Percentiles rank a stretch among this genome's conserved stretches.
phyloP scores from a whole-genome alignment of 108 stramenopile genomes.

The Cyclostephanos invisitatus region DNA sequence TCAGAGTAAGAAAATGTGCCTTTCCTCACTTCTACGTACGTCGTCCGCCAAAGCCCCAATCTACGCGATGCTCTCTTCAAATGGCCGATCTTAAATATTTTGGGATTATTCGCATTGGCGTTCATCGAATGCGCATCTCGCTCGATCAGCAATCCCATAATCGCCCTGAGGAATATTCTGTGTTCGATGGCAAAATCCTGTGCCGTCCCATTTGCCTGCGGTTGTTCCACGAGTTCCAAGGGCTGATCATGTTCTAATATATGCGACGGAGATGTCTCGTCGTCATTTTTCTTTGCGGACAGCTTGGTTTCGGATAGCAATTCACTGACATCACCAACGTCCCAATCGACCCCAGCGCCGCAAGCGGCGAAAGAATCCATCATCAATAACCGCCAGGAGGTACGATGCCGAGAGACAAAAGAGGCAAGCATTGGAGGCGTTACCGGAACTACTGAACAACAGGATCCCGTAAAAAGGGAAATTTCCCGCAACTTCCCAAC shows the following conservation, averaged over 20 bases:
- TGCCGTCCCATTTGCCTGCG: constrained; percentile 7
- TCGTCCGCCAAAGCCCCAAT: constrained; percentile 82
- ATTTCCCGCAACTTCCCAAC: no score
- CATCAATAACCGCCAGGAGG: no score
- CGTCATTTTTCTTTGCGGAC: background rate
- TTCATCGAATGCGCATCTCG: constrained; percentile 59
- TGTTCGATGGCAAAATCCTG: constrained; percentile 75
- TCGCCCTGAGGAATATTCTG: constrained; percentile 73
- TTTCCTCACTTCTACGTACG: constrained; percentile 74
- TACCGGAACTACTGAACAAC: no score
- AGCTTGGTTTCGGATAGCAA: constrained; percentile 8
- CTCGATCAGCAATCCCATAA: constrained; percentile 65
- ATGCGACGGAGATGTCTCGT: background rate
- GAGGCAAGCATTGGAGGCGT: no score
- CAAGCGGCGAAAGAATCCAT: background rate
- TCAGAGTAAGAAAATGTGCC: constrained; percentile 81
- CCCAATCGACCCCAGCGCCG: background rate
- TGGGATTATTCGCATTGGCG: constrained; percentile 56
- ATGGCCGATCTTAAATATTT: constrained; percentile 69
- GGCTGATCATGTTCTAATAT: background rate
- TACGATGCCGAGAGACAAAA: no score
- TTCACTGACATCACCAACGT: background rate
- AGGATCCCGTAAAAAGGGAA: no score
- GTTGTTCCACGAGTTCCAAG: background rate
- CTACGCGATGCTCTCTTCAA: constrained; percentile 78